Evolutionary conservation across 116 monocot genomes (phyloP), one percentile per base, ranked within the genome.

Genomic region (Papilionanthe hybrid): DNA sequence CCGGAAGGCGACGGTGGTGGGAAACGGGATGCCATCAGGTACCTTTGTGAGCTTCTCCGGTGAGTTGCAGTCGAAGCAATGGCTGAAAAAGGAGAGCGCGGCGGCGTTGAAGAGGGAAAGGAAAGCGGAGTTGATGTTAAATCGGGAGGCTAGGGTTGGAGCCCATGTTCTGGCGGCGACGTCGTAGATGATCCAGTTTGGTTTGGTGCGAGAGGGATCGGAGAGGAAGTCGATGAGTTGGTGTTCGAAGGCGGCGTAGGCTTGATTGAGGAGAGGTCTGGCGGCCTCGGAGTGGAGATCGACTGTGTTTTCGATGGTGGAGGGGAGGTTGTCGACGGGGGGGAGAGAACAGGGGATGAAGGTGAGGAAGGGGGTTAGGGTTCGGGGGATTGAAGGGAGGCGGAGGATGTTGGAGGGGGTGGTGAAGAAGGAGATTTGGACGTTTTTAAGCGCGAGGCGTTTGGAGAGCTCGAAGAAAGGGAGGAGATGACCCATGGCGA

Each of bases 151-250:
- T 0, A 82, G 15, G 9, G 42, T 30, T 37, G 83, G 79, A 2
- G 72, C 37, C 91, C 91, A 91, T 41, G 78, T 37, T 4, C 77
- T 20, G 23, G 44, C 50, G 78, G 41, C 18, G 7, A 83, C 79
- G 79, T 91, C 91, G 43, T 55, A 32, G 75, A 89, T 27, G 25
- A 91, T 55, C 82, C 89, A 91, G 42, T 89, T 83, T 3, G 86
- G 85, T 32, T 65, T 80, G 10, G 79, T 76, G 5, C 25, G 29
- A 0, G 6, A 30, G 9, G 71, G 13, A n/a, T 48, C 7, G 1
- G 66, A 27, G 18, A 89, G 58, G 69, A 83, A 87, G 2, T 32
- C n/a, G 9, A 41, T 4, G 71, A 83, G 9, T 9, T 53, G 71
- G 4, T 11, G 4, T 17, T 28, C 32, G 57, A 86, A 79, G 29